Percentiles rank a stretch among this genome's conserved stretches.
Evolutionary conservation across 306 rosid genomes (phyloP).

Genomic region (Albizia julibrissin): DNA sequence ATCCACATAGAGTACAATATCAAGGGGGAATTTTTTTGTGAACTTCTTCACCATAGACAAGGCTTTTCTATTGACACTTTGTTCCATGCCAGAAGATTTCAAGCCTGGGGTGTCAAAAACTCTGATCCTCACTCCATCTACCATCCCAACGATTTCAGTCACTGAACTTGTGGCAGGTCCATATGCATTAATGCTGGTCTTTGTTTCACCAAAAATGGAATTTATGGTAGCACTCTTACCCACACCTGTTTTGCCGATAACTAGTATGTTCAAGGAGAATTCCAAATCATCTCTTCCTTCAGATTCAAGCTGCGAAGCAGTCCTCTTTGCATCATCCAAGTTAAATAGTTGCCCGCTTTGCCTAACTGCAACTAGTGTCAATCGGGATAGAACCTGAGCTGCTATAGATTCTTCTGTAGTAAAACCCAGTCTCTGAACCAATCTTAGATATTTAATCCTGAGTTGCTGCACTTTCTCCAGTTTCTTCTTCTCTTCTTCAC

Average conservation of each 20-base stretch:
- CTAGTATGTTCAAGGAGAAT: slow-evolving; percentile 79
- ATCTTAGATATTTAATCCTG: slow-evolving; percentile 77
- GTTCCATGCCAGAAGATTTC: slow-evolving; percentile 79
- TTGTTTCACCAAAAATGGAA: slow-evolving; percentile 88
- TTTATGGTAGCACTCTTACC: slow-evolving; percentile 99
- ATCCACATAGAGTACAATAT: slow-evolving; percentile 91
- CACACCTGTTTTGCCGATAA: slow-evolving; percentile 91
- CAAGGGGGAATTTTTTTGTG: slow-evolving; percentile 80
- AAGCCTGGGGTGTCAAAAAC: slow-evolving; percentile 94
- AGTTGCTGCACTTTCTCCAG: slow-evolving; percentile 71
- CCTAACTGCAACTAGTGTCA: slow-evolving; percentile 75
- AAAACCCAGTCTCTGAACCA: slow-evolving; percentile 79
- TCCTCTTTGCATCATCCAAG: slow-evolving; percentile 74
- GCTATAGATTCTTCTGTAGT: slow-evolving; percentile 78
- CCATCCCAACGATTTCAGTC: slow-evolving; percentile 77
- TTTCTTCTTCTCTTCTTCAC: slow-evolving; percentile 76
- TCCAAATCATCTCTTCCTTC: slow-evolving; percentile 64
- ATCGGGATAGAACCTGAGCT: slow-evolving; percentile 84
- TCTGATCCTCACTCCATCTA: slow-evolving; percentile 81
- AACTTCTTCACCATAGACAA: slow-evolving; percentile 69
- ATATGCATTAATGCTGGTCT: slow-evolving; percentile 70
- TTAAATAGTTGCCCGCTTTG: slow-evolving; percentile 61
- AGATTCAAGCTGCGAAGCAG: slow-evolving; percentile 75
- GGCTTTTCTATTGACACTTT: slow-evolving; percentile 60
- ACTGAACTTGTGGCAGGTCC: slow-evolving; percentile 81